These are phyloP conservation scores for Chaetomium strumarium DNA, from an alignment of 2,329 filamentous ascomycete species.

Conservation along the genomic window DNA sequence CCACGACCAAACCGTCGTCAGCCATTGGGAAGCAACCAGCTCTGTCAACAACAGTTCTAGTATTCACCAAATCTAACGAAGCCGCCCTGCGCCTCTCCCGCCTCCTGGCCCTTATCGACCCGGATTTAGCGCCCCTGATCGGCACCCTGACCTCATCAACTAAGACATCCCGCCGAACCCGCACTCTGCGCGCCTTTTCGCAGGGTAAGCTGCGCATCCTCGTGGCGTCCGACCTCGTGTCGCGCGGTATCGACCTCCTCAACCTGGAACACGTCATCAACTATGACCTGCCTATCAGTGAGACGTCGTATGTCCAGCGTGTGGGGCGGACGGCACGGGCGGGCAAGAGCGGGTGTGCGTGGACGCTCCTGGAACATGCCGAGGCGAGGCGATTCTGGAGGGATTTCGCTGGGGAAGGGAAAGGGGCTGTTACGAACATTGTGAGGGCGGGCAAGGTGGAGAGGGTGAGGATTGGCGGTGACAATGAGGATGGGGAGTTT, in stretches of 20 bases:
- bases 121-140: conserved; percentile 49
- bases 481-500: conserved; percentile 37
- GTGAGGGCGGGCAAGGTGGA: conserved; percentile 43
- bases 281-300: conserved; percentile 80
- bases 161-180: conserved; percentile 63
- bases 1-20: conserved; percentile 15
- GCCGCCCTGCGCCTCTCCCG: conserved; percentile 79
- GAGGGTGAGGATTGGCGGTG: conserved; percentile 38
- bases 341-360: conserved; percentile 67
- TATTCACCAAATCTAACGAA: conserved; percentile 91
- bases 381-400: conserved; percentile 93
- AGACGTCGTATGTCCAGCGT: conserved; percentile 82
- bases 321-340: conserved; percentile 87
- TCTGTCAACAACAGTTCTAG: conserved; percentile 51
- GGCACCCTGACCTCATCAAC: conserved; percentile 73
- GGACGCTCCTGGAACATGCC: conserved; percentile 76
- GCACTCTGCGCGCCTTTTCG: conserved; percentile 61
- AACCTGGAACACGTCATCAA: conserved; percentile 81
- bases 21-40: conserved; percentile 8
- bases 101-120: conserved; percentile 63
- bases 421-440: conserved; percentile 34
- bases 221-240: conserved; percentile 88
- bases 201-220: conserved; percentile 62
- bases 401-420: conserved; percentile 59
- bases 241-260: conserved; percentile 79